Percentiles rank a stretch among this genome's conserved stretches.
These are phyloP conservation scores for Ustilago nuda DNA, from an alignment of 1,284 basidiomycete genomes.

Conservation along the genomic window DNA sequence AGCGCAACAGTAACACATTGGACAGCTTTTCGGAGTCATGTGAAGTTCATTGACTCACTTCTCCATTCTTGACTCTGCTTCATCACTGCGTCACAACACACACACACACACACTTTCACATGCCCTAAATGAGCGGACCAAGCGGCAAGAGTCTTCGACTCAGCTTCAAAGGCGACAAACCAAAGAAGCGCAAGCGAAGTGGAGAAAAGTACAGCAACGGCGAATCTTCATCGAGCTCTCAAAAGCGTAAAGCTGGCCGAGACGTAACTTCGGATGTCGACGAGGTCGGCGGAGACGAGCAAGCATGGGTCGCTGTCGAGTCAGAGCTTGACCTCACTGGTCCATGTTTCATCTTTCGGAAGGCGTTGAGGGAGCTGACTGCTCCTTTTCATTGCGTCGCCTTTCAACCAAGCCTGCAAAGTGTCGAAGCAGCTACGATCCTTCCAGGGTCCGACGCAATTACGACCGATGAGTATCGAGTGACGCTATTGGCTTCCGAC, in stretches of 20 bases:
- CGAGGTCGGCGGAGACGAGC: slow-evolving; percentile 56
- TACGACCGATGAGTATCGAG: slow-evolving; percentile 19
- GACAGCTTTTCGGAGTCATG: background rate
- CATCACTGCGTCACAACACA: background rate
- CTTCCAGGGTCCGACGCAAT: slow-evolving; percentile 5
- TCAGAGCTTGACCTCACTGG: slow-evolving; percentile 40
- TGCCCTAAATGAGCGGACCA: slow-evolving; percentile 21
- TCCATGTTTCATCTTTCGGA: slow-evolving; percentile 48
- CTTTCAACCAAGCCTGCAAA: slow-evolving; percentile 44
- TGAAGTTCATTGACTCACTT: background rate
- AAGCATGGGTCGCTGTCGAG: slow-evolving; percentile 54
- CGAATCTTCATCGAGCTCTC: slow-evolving; percentile 22
- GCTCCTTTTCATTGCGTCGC: slow-evolving; percentile 21
- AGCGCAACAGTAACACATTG: background rate
- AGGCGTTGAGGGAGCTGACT: background rate
- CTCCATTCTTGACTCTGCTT: background rate
- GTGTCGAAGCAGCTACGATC: slow-evolving; percentile 30
- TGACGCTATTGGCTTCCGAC: slow-evolving; percentile 22
- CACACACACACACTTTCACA: background rate
- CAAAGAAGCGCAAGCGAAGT: slow-evolving; percentile 40
- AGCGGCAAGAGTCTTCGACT: slow-evolving; percentile 36
- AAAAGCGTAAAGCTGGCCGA: slow-evolving; percentile 16
- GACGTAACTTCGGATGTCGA: slow-evolving; percentile 49
- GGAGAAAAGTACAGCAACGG: slow-evolving; percentile 16
- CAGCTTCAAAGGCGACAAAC: slow-evolving; percentile 54